Evolutionary conservation across 768 basidiomycete genomes (phyloP).

Genomic region (Suillus cothurnatus): DNA sequence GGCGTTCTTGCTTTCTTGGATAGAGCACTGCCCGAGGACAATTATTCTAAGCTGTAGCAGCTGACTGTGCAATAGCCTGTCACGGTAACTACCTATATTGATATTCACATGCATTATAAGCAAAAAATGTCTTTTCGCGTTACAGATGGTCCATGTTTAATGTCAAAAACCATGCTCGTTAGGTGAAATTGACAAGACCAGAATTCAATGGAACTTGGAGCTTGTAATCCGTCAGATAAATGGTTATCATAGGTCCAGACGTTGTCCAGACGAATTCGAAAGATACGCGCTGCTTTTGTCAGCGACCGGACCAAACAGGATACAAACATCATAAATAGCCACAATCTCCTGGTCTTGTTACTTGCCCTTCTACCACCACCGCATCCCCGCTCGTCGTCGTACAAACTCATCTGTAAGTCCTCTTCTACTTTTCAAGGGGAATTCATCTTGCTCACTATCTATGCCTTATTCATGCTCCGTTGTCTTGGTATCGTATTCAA

Average conservation of each 20-base stretch:
- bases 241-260: neutral
- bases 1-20: neutral
- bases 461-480: neutral
- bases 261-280: neutral
- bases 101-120: neutral
- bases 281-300: conserved; percentile 25
- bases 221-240: neutral
- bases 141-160: neutral
- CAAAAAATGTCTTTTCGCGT: neutral
- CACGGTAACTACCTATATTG: neutral
- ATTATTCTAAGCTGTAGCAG: neutral
- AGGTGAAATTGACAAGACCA: neutral
- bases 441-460: neutral
- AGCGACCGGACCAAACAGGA: conserved; percentile 45
- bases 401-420: conserved; percentile 16
- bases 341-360: conserved; percentile 17
- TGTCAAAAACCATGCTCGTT: neutral
- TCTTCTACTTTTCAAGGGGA: neutral
- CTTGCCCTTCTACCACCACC: conserved; percentile 33
- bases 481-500: neutral
- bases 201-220: neutral
- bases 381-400: conserved; percentile 7
- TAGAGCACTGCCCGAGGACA: neutral
- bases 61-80: neutral
- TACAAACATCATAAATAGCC: conserved; percentile 41